Base-by-base conservation (phyloP, 2,329 filamentous ascomycete genomes). In the Pseudogymnoascus sp. region DNA sequence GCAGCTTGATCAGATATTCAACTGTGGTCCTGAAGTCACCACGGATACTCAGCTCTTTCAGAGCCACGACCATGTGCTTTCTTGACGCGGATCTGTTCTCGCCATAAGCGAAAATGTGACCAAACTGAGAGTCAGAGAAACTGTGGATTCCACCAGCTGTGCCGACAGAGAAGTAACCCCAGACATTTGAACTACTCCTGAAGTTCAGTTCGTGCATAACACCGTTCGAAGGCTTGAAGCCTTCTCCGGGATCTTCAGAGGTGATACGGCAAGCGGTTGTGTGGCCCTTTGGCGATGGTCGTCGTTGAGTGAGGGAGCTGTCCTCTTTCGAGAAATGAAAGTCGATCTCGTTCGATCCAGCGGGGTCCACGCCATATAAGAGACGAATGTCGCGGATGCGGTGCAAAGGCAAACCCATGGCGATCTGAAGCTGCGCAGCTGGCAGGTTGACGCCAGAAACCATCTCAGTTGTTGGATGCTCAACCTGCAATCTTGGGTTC, bases 161-260 rank as follows among this genome's bases (percentile, higher is more conserved):
- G 80, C 92, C 91, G 75, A 99, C 94, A 61, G 94, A 99, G 86
- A 99, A 99, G 79, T 99, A 99, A 83, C 94, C 94, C 94, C 94
- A 99, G 62, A 97, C 94, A 70, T 99, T 99, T 66, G 94, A 97
- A 75, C 92, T 96, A 80, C 90, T 95, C 74, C 94, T 86, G 86
- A 99, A 99, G 83, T 99, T 99, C 73, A 99, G 82, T 74, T 99
- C 94, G 80, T 97, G 94, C 86, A 99, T 95, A 61, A 93, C 96
- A 86, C 94, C 94, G 72, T 93, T 96, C 52, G 94, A 99, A 63
- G 94, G 94, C 84, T 99, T 99, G 86, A 99, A 99, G 61, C 94
- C 94, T 82, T 99, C 94, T 72, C 95, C 94, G 8, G 94, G 94
- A 75, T 99, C 94, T 77, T 99, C 94, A 0, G 94, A 99, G 25